phyloP scores from a whole-genome alignment of 1,139 yeast species.

The Nakaseomyces uthaithaninus region DNA sequence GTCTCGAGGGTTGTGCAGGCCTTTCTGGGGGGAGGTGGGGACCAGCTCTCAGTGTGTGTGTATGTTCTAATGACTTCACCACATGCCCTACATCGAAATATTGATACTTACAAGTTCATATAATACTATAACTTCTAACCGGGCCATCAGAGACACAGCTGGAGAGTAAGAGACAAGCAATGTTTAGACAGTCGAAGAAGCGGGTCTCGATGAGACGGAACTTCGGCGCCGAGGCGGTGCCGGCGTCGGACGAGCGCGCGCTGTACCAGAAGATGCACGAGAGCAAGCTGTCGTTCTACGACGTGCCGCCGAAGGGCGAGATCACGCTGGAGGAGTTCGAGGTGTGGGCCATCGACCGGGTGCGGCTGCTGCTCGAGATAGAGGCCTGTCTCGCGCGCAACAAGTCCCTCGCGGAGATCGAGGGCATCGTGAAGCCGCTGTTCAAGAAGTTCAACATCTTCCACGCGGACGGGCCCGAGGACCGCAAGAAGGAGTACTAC shows the following conservation, averaged over 20 bases:
- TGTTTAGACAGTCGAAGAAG: constrained; percentile 73
- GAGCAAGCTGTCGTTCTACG: constrained; percentile 44
- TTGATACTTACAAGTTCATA: no score
- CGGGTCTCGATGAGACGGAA: constrained; percentile 69
- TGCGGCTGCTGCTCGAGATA: constrained; percentile 73
- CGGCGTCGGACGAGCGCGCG: constrained; percentile 24
- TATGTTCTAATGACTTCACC: no score
- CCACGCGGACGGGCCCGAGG: constrained; percentile 24
- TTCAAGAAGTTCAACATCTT: constrained; percentile 61
- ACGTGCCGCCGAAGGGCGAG: constrained; percentile 69
- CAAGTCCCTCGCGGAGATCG: constrained; percentile 57
- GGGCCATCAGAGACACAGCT: no score
- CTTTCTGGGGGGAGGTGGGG: no score
- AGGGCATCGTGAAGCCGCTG: constrained; percentile 54
- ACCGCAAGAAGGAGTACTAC: constrained; percentile 77
- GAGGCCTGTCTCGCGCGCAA: constrained; percentile 68
- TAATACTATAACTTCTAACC: no score
- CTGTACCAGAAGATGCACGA: constrained; percentile 29
- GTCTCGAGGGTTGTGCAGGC: no score
- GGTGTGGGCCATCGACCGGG: constrained; percentile 88
- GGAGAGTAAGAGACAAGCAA: no score
- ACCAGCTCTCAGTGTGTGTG: no score
- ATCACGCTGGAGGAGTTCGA: constrained; percentile 89
- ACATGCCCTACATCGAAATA: no score
- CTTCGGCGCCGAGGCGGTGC: constrained; percentile 37